Percentiles rank a stretch among this genome's conserved stretches.
Evolutionary conservation across 148 eudicot genomes (phyloP).

Genomic region (Rhododendron williamsianum): DNA sequence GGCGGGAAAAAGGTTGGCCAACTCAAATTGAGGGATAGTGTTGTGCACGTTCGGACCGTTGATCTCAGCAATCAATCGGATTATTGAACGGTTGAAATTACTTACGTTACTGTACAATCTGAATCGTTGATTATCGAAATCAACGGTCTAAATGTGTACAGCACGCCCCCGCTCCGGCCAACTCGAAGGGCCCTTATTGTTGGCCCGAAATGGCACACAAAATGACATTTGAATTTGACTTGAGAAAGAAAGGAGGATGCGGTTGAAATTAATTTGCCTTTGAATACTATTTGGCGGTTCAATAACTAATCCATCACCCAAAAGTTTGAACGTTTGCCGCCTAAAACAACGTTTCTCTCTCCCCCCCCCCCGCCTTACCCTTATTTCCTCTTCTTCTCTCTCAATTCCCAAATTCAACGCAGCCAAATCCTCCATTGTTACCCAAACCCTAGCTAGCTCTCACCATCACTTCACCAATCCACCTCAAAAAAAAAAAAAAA

Average conservation of each 20-base stretch:
- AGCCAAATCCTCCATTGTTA: conserved; percentile 4
- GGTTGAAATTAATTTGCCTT: not conserved
- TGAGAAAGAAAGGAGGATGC: not conserved
- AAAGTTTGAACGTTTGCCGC: conserved; percentile 12
- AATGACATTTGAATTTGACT: too few species aligned
- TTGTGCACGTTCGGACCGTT: too few species aligned
- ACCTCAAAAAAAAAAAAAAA: not conserved
- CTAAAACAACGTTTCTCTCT: not conserved
- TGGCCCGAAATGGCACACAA: too few species aligned
- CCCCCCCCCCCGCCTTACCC: not conserved
- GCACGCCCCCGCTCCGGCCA: too few species aligned
- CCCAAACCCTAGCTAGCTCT: not conserved
- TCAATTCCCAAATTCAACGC: not conserved
- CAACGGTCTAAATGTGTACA: too few species aligned
- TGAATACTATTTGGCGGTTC: not conserved
- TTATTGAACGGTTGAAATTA: too few species aligned
- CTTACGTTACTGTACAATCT: rapidly evolving
- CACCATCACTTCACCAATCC: not conserved
- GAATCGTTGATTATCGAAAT: too few species aligned
- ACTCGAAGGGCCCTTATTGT: too few species aligned
- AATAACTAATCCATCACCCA: not conserved
- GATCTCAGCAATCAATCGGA: too few species aligned
- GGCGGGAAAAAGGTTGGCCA: too few species aligned
- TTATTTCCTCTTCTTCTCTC: not conserved
- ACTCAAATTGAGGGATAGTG: too few species aligned